Conservation (phyloP, 2,329 filamentous ascomycete species). For the Akanthomyces uredinophilus region DNA sequence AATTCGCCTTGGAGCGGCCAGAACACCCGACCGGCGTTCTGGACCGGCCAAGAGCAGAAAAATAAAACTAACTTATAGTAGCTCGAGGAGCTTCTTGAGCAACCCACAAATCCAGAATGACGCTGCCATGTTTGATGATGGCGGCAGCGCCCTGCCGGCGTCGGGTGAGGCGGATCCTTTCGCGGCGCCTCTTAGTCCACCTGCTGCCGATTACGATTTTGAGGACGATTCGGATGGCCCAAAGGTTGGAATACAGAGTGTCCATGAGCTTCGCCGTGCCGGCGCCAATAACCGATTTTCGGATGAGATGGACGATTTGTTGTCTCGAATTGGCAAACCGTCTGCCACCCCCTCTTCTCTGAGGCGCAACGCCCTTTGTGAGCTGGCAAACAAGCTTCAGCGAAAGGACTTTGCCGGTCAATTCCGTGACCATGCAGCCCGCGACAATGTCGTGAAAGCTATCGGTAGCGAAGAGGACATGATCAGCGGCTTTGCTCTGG, state of each 20-base stretch:
- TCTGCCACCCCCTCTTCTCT: slow-evolving; percentile 42
- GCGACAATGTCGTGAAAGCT: slow-evolving; percentile 61
- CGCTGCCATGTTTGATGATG: slow-evolving; percentile 6
- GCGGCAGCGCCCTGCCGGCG: not conserved
- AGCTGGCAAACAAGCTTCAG: slow-evolving; percentile 54
- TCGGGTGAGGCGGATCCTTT: not conserved
- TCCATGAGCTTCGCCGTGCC: slow-evolving; percentile 61
- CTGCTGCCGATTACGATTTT: slow-evolving; percentile 22
- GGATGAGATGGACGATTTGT: slow-evolving; percentile 60
- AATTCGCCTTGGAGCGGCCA: slow-evolving; percentile 3
- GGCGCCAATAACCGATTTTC: slow-evolving; percentile 62
- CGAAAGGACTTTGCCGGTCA: slow-evolving; percentile 60
- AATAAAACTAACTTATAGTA: slow-evolving; percentile 33
- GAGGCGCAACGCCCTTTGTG: slow-evolving; percentile 54
- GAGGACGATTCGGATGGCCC: slow-evolving; percentile 35
- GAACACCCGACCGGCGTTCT: slow-evolving; percentile 23
- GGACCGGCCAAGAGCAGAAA: slow-evolving; percentile 26
- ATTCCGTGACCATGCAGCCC: slow-evolving; percentile 70
- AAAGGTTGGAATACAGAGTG: slow-evolving; percentile 51
- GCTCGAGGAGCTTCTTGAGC: slow-evolving; percentile 26
- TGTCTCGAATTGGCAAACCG: slow-evolving; percentile 54
- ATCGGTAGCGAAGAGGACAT: slow-evolving; percentile 56
- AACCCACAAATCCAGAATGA: slow-evolving; percentile 24
- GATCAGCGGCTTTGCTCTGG: slow-evolving; percentile 57
- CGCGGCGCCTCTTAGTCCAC: slow-evolving; percentile 1